Evolutionary conservation across 306 rosid species (phyloP).

Genomic region (Acacia confusa): DNA sequence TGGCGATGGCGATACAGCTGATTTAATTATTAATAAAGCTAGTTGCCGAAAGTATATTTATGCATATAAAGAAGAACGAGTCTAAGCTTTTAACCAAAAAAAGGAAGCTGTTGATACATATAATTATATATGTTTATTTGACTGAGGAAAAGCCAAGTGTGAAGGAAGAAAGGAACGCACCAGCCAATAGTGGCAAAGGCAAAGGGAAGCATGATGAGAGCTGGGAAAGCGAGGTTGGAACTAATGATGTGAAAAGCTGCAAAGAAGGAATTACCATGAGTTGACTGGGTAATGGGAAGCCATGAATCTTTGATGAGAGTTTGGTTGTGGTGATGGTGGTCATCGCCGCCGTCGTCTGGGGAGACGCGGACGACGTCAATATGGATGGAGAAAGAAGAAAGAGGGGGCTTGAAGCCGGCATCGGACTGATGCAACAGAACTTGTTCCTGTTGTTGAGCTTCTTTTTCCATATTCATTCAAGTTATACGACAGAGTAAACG

Average conservation of each 20-base stretch:
- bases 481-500: too few species aligned
- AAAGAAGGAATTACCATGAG: conserved; percentile 45
- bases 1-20: too few species aligned
- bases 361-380: not conserved
- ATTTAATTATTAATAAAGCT: too few species aligned
- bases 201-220: conserved; percentile 56
- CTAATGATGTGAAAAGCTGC: conserved; percentile 50
- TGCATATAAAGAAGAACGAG: too few species aligned
- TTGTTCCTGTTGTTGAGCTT: not conserved
- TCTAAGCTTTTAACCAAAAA: too few species aligned
- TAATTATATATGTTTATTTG: too few species aligned
- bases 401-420: conserved; percentile 7
- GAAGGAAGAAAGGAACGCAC: conserved; percentile 29
- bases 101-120: too few species aligned
- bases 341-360: not conserved
- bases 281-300: conserved; percentile 67
- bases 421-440: conserved; percentile 6
- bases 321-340: not conserved
- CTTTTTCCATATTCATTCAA: conserved; percentile 14
- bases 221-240: conserved; percentile 61
- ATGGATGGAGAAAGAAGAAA: conserved; percentile 5
- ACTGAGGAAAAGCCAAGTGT: not conserved
- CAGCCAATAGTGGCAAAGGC: conserved; percentile 74
- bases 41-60: too few species aligned
- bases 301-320: conserved; percentile 49